Base-by-base conservation (phyloP, 1,284 basidiomycete genomes). In the Moesziomyces parantarcticus region DNA sequence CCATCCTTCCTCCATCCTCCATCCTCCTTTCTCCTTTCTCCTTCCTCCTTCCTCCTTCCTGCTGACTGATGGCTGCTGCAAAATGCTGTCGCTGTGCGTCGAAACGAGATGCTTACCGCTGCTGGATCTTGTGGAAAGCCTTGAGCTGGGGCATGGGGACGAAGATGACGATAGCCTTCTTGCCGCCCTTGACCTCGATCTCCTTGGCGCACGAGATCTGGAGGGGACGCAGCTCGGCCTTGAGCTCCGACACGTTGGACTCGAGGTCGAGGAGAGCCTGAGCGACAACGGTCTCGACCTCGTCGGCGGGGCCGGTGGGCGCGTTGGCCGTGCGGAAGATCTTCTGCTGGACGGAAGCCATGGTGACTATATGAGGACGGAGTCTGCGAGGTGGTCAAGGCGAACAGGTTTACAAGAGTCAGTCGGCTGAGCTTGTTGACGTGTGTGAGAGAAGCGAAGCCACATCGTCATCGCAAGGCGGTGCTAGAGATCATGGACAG, bases 81-180 rank as follows among this genome's bases (percentile, higher is more conserved):
- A 29, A 2, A 9, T 55, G 23, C 41, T 64, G 68, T 41, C 41
- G 48, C 46, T 52, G 53, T 14, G 20, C 44, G 39, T 65, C 29
- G 29, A 29, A 11, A 29, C 29, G 29, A 29, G 49, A 67, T 55
- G 87, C 92, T 83, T 85, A 97, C 95, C 96, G 92, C 85, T 91
- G 90, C 88, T 99, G 97, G 82, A 99, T 89, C 88, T 97, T 99
- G 88, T 92, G 93, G 92, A 96, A 99, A 45, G 96, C 97, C 88
- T 97, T 98, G 86, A 97, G 86, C 87, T 96, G 93, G 80, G 96
- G 94, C 65, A 97, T 92, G 74, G 97, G 97, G 62, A 99, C 95
- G 84, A 99, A 99, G 86, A 99, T 88, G 77, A 99, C 94, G 82
- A 99, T 96, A 56, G 97, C 97, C 89, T 98, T 99, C 89, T 97